phyloP scores from a whole-genome alignment of 106 monocot genomes.

The Agapanthus africanus region DNA sequence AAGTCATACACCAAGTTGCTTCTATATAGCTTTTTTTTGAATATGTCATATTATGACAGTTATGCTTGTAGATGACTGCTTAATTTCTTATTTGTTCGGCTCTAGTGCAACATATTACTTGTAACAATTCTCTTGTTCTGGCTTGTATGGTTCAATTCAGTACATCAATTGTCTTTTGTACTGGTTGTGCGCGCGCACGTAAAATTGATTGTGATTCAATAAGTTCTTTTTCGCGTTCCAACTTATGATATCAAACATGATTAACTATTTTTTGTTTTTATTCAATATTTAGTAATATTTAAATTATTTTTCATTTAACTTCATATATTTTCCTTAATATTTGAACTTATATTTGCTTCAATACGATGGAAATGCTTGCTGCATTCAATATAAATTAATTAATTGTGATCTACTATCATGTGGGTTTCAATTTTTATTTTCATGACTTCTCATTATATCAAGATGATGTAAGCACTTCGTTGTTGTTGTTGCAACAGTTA shows the following conservation, averaged over 20 bases:
- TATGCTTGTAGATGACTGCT: not conserved
- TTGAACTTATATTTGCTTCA: not conserved
- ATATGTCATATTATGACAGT: not conserved
- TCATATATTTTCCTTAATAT: not conserved
- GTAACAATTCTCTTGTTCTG: not conserved
- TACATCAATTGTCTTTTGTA: no score
- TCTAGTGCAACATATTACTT: not conserved
- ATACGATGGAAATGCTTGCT: not conserved
- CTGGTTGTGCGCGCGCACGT: no score
- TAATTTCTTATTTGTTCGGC: not conserved
- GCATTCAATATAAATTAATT: not conserved
- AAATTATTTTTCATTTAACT: no score
- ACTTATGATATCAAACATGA: no score
- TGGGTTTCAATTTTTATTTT: not conserved
- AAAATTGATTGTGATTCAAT: no score
- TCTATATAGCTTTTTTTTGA: not conserved
- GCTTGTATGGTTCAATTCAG: no score
- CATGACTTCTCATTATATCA: not conserved
- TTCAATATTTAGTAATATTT: no score
- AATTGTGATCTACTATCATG: not conserved
- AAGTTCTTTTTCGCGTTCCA: no score
- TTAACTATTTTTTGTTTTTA: no score
- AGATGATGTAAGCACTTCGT: not conserved
- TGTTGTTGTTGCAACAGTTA: slow-evolving; percentile 48
- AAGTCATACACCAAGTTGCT: no score